These are phyloP conservation scores for Coniophora puteana DNA, from an alignment of 1,284 basidiomycete species.

Conservation along the genomic window DNA sequence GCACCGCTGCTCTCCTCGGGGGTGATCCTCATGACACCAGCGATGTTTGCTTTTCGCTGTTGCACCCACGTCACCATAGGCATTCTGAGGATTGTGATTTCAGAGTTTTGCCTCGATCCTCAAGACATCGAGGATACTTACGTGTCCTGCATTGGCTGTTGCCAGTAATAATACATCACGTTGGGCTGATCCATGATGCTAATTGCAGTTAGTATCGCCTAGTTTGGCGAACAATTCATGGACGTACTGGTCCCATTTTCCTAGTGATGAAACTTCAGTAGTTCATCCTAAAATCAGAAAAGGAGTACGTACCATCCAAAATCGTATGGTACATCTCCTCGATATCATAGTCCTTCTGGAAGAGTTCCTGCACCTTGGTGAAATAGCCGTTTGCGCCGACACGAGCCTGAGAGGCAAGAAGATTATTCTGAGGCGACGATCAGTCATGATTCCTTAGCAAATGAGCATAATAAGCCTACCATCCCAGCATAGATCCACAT, in stretches of 20 bases:
- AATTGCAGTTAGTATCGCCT: conserved; percentile 42
- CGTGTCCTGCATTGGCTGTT: conserved; percentile 63
- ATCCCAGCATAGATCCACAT: conserved; percentile 54
- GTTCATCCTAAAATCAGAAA: conserved; percentile 49
- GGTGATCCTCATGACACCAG: conserved; percentile 58
- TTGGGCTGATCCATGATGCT: conserved; percentile 72
- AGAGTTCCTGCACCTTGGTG: conserved; percentile 49
- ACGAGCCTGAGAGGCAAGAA: conserved; percentile 61
- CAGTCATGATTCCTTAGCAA: not conserved
- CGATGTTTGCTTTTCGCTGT: conserved; percentile 50
- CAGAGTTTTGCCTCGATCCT: conserved; percentile 35
- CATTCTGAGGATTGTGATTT: conserved; percentile 60
- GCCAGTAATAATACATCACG: conserved; percentile 67
- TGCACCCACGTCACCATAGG: conserved; percentile 51
- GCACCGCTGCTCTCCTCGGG: conserved; percentile 58
- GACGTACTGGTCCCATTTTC: conserved; percentile 57
- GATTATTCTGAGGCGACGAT: conserved; percentile 57
- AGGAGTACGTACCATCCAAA: conserved; percentile 42
- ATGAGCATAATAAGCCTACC: conserved; percentile 33
- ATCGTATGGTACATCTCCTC: conserved; percentile 35
- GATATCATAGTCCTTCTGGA: conserved; percentile 56
- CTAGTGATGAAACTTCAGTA: conserved; percentile 61
- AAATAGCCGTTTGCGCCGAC: conserved; percentile 57
- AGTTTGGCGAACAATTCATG: conserved; percentile 36
- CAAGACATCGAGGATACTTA: conserved; percentile 21